A percentile compares a stretch with the other conserved stretches of the same genome.
phyloP scores from a whole-genome alignment of 2,329 filamentous ascomycete species.

The Aspergillus thermomutatus region DNA sequence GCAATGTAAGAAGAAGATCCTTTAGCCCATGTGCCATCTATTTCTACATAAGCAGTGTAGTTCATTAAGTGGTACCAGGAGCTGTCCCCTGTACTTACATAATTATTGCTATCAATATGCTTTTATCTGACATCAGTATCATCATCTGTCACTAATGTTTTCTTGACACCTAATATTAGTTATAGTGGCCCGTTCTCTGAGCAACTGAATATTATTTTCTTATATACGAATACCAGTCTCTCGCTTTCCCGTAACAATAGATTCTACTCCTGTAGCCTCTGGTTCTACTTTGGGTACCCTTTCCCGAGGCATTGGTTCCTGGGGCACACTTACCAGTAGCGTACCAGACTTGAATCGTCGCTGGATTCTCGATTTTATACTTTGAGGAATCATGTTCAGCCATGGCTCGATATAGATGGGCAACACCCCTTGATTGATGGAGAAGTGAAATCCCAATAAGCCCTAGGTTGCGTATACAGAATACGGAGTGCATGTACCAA shows the following conservation, averaged over 20 bases:
- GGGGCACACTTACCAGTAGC: no score
- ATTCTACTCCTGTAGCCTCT: background rate
- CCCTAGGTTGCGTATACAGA: no score
- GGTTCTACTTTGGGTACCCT: background rate
- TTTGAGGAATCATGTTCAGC: background rate
- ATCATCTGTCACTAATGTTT: background rate
- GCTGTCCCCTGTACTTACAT: background rate
- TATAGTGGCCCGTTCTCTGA: background rate
- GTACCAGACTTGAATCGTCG: no score
- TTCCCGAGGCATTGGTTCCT: no score
- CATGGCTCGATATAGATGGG: background rate
- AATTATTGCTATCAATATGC: background rate
- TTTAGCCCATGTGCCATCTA: background rate
- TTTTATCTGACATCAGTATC: background rate
- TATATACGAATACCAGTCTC: background rate
- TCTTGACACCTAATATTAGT: background rate
- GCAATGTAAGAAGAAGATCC: background rate
- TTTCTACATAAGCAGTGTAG: background rate
- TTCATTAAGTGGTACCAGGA: background rate
- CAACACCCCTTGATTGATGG: background rate
- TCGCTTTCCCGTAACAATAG: background rate
- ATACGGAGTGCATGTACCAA: background rate
- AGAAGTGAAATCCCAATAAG: background rate
- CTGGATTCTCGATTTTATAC: no score
- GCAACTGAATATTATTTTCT: background rate